Evolutionary conservation across 768 basidiomycete genomes (phyloP).

Genomic region (Lentinus brumalis): DNA sequence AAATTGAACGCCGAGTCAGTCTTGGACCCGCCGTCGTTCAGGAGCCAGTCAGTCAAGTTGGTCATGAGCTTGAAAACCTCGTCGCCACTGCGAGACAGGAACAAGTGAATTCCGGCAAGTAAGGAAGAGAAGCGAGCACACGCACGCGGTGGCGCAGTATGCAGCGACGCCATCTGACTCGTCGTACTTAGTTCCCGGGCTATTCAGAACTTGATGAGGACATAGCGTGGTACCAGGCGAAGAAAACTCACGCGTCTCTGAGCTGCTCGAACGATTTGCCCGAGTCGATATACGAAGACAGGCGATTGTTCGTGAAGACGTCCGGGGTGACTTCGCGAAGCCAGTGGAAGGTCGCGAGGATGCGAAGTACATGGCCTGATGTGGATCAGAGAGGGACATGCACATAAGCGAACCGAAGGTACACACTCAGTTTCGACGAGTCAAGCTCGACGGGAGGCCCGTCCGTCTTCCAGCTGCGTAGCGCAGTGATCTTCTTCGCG

Average conservation of each 20-base stretch:
- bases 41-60: not conserved
- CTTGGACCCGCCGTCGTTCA: not conserved
- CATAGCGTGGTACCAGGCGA: not conserved
- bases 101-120: not conserved
- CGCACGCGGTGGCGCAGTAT: slow-evolving; percentile 66
- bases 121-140: slow-evolving; percentile 1
- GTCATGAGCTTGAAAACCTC: not conserved
- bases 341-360: slow-evolving; percentile 21
- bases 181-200: slow-evolving; percentile 65
- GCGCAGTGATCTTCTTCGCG: slow-evolving; percentile 36
- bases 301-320: slow-evolving; percentile 19
- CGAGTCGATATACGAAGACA: slow-evolving; percentile 12
- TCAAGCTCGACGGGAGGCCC: slow-evolving; percentile 13
- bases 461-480: slow-evolving; percentile 17
- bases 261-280: slow-evolving; percentile 9
- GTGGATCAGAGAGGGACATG: not conserved
- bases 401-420: not conserved
- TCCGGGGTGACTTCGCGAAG: slow-evolving; percentile 22
- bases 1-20: slow-evolving; percentile 51
- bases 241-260: not conserved
- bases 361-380: slow-evolving; percentile 4
- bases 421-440: slow-evolving; percentile 52
- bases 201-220: slow-evolving; percentile 23
- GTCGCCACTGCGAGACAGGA: not conserved
- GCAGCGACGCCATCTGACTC: slow-evolving; percentile 66